Evolutionary conservation across 1,284 basidiomycete genomes (phyloP).

Genomic region (Boletus austroedulis): DNA sequence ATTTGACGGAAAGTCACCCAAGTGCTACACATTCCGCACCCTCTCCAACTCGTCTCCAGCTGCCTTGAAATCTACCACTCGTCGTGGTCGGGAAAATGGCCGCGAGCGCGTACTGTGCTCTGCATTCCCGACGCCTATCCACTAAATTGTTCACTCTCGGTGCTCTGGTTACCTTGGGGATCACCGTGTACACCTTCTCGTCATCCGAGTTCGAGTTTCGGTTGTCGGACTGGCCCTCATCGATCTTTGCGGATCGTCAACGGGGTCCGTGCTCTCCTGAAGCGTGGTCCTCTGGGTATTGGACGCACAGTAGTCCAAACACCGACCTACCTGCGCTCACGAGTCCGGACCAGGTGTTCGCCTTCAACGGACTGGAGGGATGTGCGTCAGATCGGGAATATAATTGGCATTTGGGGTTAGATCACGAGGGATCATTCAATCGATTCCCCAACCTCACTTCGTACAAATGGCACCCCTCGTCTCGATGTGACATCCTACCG

Average conservation of each 20-base stretch:
- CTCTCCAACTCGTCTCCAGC: not conserved
- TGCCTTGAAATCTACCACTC: not conserved
- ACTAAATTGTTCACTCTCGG: slow-evolving; percentile 24
- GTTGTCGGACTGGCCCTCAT: slow-evolving; percentile 22
- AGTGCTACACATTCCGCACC: not conserved
- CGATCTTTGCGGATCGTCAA: slow-evolving; percentile 26
- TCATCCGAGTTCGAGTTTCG: slow-evolving; percentile 15
- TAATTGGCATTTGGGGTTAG: slow-evolving; percentile 57
- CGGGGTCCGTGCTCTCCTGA: slow-evolving; percentile 41
- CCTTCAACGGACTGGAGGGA: slow-evolving; percentile 53
- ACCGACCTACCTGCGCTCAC: slow-evolving; percentile 39
- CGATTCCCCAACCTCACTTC: slow-evolving; percentile 51
- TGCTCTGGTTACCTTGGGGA: slow-evolving; percentile 19
- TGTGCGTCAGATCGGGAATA: slow-evolving; percentile 62
- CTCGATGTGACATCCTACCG: slow-evolving; percentile 41
- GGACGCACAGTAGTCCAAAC: slow-evolving; percentile 41
- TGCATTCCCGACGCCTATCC: slow-evolving; percentile 25
- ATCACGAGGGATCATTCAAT: slow-evolving; percentile 45
- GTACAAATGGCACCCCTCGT: slow-evolving; percentile 51
- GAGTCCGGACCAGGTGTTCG: slow-evolving; percentile 42
- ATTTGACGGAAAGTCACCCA: too few species aligned
- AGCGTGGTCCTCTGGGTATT: slow-evolving; percentile 44
- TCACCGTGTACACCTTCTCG: slow-evolving; percentile 28
- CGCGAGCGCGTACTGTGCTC: slow-evolving; percentile 3
- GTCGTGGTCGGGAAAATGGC: slow-evolving; percentile 6